Percentiles rank a stretch among this genome's conserved stretches.
phyloP scores from a whole-genome alignment of 2,329 filamentous ascomycete genomes.

The Claviceps africana region DNA sequence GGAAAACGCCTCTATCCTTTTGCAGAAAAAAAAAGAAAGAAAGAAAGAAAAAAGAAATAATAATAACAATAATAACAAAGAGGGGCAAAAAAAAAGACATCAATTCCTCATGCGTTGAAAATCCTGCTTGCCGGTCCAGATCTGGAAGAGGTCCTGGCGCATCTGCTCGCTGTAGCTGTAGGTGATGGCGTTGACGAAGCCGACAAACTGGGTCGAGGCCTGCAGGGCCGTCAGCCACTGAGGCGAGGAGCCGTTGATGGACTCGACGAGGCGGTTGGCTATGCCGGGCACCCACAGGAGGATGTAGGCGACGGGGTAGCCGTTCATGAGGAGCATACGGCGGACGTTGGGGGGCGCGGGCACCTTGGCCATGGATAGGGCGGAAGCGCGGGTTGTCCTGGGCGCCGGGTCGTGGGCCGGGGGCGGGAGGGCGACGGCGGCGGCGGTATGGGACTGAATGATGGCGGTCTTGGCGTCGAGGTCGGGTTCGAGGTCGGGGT shows the following conservation, averaged over 20 bases:
- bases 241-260: constrained; percentile 8
- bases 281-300: constrained; percentile 25
- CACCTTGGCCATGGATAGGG: not conserved
- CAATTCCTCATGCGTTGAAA: not conserved
- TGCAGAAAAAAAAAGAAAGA: too few relatives aligned
- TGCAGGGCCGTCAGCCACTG: constrained; percentile 17
- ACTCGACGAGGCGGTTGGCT: constrained; percentile 19
- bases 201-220: constrained; percentile 22
- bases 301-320: constrained; percentile 23
- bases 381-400: not conserved
- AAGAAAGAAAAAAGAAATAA: not conserved
- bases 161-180: constrained; percentile 24
- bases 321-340: constrained; percentile 22
- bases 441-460: too few relatives aligned
- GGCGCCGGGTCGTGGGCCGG: too few relatives aligned
- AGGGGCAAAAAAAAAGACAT: not conserved
- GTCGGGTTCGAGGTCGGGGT: not conserved
- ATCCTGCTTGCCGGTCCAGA: not conserved
- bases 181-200: constrained; percentile 23
- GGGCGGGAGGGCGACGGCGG: too few relatives aligned
- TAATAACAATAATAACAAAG: too few relatives aligned
- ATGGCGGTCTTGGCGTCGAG: too few relatives aligned
- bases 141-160: not conserved
- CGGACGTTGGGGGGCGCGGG: constrained; percentile 11
- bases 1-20: too few relatives aligned